Evolutionary conservation across 345 rosid species (phyloP).

Genomic region (Reutealis trisperma): DNA sequence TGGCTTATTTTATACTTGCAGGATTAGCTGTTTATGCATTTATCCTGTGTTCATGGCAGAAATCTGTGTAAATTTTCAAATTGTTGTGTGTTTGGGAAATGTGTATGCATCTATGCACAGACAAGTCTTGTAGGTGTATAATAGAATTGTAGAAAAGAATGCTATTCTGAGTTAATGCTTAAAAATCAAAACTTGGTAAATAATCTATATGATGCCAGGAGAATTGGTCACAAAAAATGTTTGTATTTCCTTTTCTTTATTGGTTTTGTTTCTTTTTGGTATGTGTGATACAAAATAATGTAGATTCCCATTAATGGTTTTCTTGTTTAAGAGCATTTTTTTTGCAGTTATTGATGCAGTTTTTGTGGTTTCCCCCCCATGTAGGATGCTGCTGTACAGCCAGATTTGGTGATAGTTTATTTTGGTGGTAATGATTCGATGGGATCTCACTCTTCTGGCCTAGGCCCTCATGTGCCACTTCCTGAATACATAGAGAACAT

Average conservation of each 20-base stretch:
- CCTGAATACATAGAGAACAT: slow-evolving; percentile 74
- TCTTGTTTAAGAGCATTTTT: not conserved
- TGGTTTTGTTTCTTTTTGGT: not conserved
- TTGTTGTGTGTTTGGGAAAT: not conserved
- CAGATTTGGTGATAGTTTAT: slow-evolving; percentile 81
- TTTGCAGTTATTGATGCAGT: not conserved
- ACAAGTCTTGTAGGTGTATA: not conserved
- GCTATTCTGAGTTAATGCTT: not conserved
- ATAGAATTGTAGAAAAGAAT: not conserved
- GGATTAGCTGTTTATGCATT: not conserved
- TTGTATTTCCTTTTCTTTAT: not conserved
- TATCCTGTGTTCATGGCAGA: not conserved
- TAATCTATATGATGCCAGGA: not conserved
- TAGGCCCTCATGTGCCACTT: slow-evolving; percentile 94
- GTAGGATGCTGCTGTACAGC: slow-evolving; percentile 75
- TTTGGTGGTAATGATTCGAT: slow-evolving; percentile 98
- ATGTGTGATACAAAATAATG: not conserved
- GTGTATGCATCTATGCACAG: not conserved
- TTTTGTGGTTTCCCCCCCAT: not conserved
- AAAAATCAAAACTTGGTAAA: not conserved
- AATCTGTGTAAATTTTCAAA: not conserved
- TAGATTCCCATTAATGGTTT: not conserved
- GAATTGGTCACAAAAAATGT: not conserved
- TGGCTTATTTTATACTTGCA: not conserved
- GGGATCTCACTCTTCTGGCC: slow-evolving; percentile 91